These are phyloP conservation scores for Colletotrichum sp. DNA, from an alignment of 2,329 filamentous ascomycete species.

Conservation along the genomic window DNA sequence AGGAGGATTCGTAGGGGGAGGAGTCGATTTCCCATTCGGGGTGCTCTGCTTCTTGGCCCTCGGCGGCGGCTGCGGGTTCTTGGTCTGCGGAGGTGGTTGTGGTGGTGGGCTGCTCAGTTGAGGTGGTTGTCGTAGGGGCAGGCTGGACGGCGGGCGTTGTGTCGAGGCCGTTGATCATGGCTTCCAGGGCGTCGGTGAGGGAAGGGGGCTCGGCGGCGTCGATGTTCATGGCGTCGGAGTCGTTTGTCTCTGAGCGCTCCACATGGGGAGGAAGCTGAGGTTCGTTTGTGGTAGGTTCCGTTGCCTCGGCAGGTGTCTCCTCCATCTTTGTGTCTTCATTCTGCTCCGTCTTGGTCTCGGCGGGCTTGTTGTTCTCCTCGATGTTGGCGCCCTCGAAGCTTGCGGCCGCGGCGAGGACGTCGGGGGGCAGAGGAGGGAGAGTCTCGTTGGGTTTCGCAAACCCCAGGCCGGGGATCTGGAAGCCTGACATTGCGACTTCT, in stretches of 20 bases:
- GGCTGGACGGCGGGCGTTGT: not conserved
- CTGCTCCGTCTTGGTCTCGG: not conserved
- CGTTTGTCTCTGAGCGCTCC: not conserved
- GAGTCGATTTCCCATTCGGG: conserved; percentile 88
- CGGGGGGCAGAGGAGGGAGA: conserved; percentile 41
- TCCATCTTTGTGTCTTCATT: conserved; percentile 10
- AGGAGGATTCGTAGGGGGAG: conserved; percentile 75
- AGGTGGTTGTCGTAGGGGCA: not conserved
- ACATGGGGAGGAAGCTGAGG: not conserved
- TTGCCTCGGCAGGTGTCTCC: not conserved
- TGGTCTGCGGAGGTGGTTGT: not conserved
- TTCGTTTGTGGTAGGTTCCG: not conserved
- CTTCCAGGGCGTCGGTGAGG: conserved; percentile 48
- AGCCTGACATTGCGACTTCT: conserved; percentile 40
- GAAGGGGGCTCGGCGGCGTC: conserved; percentile 41
- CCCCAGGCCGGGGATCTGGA: conserved; percentile 48
- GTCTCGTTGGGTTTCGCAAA: conserved; percentile 47
- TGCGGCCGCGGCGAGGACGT: conserved; percentile 33
- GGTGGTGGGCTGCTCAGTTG: not conserved
- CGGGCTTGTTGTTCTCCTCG: not conserved
- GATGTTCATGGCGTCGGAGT: conserved; percentile 39
- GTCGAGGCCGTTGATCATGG: conserved; percentile 44
- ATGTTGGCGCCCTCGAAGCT: conserved; percentile 21
- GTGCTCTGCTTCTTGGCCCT: conserved; percentile 41
- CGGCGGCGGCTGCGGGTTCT: conserved; percentile 24